Percentiles rank a stretch among this genome's conserved stretches.
phyloP scores from a whole-genome alignment of 257 asterid species.

The Galeopsis tetrahit region DNA sequence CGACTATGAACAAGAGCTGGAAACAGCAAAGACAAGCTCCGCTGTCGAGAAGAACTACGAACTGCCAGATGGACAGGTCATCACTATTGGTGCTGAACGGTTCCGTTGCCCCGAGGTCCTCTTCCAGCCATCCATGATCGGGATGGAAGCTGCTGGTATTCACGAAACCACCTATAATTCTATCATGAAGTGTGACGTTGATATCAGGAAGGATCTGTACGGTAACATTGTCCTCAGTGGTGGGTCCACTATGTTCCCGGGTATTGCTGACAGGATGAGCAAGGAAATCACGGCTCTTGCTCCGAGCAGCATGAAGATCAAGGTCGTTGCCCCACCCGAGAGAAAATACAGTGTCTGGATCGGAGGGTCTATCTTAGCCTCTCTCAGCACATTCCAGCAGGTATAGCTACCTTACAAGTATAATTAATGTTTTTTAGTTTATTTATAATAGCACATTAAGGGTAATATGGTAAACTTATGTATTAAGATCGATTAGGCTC shows the following conservation, averaged over 20 bases:
- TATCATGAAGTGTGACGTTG: conserved; percentile 60
- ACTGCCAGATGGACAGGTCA: conserved; percentile 60
- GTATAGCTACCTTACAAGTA: conserved; percentile 23
- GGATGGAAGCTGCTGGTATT: conserved; percentile 24
- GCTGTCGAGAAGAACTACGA: conserved; percentile 59
- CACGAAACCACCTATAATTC: conserved; percentile 58
- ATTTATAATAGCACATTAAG: too few relatives aligned
- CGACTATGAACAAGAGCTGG: conserved; percentile 54
- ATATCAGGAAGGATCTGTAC: conserved; percentile 61
- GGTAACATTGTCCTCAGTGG: conserved; percentile 54
- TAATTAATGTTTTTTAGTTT: background rate
- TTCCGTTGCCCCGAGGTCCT: conserved; percentile 63
- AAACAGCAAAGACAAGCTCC: conserved; percentile 55
- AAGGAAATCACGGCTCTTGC: too few relatives aligned
- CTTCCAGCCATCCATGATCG: conserved; percentile 62
- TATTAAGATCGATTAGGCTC: too few relatives aligned
- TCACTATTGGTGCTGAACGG: conserved; percentile 57
- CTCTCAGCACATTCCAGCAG: conserved; percentile 29
- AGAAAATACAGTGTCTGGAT: too few relatives aligned
- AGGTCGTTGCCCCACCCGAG: too few relatives aligned
- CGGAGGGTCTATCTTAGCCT: too few relatives aligned
- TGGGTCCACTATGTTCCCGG: too few relatives aligned
- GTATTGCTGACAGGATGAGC: too few relatives aligned
- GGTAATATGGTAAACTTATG: too few relatives aligned
- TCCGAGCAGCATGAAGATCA: too few relatives aligned